Evolutionary conservation across 495 filamentous ascomycete genomes (phyloP), one percentile per base, ranked within the genome.

Genomic region (Penicillium arizonense): DNA sequence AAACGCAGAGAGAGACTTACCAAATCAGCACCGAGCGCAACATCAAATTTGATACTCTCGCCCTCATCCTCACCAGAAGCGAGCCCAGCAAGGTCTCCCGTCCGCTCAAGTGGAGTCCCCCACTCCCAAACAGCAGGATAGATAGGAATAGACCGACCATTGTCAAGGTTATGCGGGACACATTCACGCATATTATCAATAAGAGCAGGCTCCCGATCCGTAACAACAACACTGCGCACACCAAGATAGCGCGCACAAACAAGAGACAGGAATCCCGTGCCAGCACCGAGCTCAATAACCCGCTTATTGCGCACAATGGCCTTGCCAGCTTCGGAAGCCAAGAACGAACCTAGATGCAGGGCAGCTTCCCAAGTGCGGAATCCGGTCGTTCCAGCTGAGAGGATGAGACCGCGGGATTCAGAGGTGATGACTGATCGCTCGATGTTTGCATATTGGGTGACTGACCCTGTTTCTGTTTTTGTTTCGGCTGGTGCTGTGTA

Each of bases 281-380:
- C 93, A 1, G 90, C 85, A 4, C 94, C 93, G 12, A 97, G 77
- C 63, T 97, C 93, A n/a, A 97, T 75, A 4, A 97, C 74, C 0
- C 71, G 75, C 55, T 87, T 87, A 11, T 74, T 74, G 33, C 54
- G 53, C 10, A 94, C 65, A 12, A 81, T 53, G 10, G 56, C 50
- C 40, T 56, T 59, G 11, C 77, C 82, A 1, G 58, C 42, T 0
- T 63, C 44, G 0, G 75, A 70, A 10, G 80, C 72, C 30, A 94
- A 83, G 56, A 85, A 96, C 18, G 88, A 80, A 1, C 85, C 90
- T 0, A 97, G 77, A 63, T 91, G 87, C n/a, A 97, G 70, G 0
- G 90, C 84, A 4, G 93, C 93, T 72, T 96, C 93, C 93, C 93
- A 97, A 5, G 93, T 97, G 10, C 93, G 83, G 24, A 90, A 75